A percentile compares a stretch with the other conserved stretches of the same genome.
Conservation (phyloP, 2,329 filamentous ascomycete species). For the Sporothrix inflata region DNA sequence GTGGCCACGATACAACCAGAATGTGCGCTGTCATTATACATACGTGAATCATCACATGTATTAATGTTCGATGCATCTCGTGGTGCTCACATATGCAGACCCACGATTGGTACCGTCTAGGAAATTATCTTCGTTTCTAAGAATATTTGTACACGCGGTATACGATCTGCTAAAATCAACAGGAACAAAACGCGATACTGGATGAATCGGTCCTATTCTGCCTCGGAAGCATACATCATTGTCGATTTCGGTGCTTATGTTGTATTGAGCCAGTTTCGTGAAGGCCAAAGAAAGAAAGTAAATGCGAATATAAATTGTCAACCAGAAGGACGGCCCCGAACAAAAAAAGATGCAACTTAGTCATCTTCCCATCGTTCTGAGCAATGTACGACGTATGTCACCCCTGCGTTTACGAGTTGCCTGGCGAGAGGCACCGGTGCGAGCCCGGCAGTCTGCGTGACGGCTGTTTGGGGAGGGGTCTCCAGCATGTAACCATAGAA, state of each 20-base stretch:
- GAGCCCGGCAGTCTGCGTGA: background rate
- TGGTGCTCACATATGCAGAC: background rate
- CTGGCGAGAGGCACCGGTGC: background rate
- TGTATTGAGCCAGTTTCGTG: background rate
- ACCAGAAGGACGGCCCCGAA: background rate
- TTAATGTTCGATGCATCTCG: background rate
- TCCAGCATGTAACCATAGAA: background rate
- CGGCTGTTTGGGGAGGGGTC: background rate
- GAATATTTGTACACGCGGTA: background rate
- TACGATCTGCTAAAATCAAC: background rate
- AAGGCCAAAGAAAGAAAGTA: background rate
- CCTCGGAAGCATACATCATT: background rate
- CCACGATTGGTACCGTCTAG: no score
- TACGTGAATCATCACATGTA: background rate
- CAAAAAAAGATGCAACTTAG: background rate
- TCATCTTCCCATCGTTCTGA: background rate
- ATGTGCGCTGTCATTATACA: no score
- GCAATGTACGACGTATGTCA: background rate
- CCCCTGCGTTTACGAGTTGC: conserved; percentile 11
- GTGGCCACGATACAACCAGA: no score
- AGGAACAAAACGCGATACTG: background rate
- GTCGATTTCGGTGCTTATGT: background rate
- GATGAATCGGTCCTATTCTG: background rate
- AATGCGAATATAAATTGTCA: background rate
- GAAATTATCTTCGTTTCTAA: no score